phyloP scores from a whole-genome alignment of 1,139 yeast genomes.

The Entelexis sorbosivorans region DNA sequence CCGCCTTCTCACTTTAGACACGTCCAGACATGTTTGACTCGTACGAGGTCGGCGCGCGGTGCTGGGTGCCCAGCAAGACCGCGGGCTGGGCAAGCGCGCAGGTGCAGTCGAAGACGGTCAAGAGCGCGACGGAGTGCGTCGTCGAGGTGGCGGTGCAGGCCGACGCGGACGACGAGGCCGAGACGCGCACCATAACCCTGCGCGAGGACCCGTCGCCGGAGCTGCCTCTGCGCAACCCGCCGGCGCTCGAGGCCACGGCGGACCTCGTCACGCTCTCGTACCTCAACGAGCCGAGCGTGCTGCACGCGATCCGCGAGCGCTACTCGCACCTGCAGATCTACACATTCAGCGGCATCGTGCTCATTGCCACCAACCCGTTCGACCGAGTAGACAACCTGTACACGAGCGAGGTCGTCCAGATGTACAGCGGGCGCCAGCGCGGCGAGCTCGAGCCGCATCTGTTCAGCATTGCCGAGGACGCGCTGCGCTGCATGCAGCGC shows the following conservation, averaged over 20 bases:
- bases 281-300: constrained; percentile 84
- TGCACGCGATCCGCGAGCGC: constrained; percentile 85
- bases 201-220: constrained; percentile 41
- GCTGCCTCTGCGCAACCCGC: constrained; percentile 87
- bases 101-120: constrained; percentile 45
- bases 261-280: constrained; percentile 87
- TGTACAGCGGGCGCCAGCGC: constrained; percentile 82
- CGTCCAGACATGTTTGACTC: constrained; percentile 21
- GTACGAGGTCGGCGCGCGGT: constrained; percentile 39
- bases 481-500: constrained; percentile 86
- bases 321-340: constrained; percentile 83
- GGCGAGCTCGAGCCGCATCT: constrained; percentile 95
- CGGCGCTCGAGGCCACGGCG: constrained; percentile 85
- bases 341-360: constrained; percentile 93
- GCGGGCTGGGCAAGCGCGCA: constrained; percentile 91
- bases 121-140: constrained; percentile 42
- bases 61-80: constrained; percentile 88
- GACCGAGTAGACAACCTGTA: constrained; percentile 84
- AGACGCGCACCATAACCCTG: constrained; percentile 35
- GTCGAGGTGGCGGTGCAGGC: constrained; percentile 41
- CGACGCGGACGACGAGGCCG: constrained; percentile 18
- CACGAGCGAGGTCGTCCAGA: constrained; percentile 83
- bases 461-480: constrained; percentile 96
- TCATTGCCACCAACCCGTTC: constrained; percentile 93
- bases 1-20: constrained; percentile 1